phyloP scores from a whole-genome alignment of 2,329 filamentous ascomycete genomes.

The Aspergillus bombycis region DNA sequence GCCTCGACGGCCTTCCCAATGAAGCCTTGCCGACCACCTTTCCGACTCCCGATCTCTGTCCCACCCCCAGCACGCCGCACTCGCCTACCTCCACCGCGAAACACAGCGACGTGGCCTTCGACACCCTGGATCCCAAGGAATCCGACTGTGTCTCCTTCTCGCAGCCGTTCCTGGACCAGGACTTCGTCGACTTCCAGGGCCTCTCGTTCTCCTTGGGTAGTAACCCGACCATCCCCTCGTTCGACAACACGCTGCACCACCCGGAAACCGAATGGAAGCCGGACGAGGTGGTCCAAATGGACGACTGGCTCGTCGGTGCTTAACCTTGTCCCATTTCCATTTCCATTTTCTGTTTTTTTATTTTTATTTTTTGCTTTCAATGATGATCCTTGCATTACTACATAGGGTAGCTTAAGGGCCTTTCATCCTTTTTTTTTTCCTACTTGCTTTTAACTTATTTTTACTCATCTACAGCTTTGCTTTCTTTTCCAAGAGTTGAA shows the following conservation, averaged over 20 bases:
- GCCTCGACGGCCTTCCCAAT: constrained; percentile 26
- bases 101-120: constrained; percentile 12
- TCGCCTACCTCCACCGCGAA: constrained; percentile 26
- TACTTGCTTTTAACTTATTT: constrained; percentile 16
- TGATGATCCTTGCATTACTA: background rate
- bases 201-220: background rate
- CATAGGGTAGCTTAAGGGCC: background rate
- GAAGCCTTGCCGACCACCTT: constrained; percentile 35
- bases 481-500: background rate
- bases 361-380: background rate
- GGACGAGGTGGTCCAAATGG: constrained; percentile 37
- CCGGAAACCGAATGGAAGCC: constrained; percentile 34
- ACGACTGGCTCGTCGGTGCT: constrained; percentile 35
- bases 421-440: constrained; percentile 27
- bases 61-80: constrained; percentile 33
- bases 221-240: background rate
- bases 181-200: constrained; percentile 30
- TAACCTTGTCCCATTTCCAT: constrained; percentile 19
- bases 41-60: constrained; percentile 38
- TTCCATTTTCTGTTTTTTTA: background rate
- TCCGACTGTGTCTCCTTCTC: constrained; percentile 30
- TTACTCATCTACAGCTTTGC: background rate
- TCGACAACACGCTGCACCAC: constrained; percentile 25
- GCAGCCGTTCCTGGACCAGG: constrained; percentile 32
- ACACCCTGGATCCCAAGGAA: constrained; percentile 18